Evolutionary conservation across 2,329 filamentous ascomycete species (phyloP).

Genomic region (Sporothrix brunneoviolacea): DNA sequence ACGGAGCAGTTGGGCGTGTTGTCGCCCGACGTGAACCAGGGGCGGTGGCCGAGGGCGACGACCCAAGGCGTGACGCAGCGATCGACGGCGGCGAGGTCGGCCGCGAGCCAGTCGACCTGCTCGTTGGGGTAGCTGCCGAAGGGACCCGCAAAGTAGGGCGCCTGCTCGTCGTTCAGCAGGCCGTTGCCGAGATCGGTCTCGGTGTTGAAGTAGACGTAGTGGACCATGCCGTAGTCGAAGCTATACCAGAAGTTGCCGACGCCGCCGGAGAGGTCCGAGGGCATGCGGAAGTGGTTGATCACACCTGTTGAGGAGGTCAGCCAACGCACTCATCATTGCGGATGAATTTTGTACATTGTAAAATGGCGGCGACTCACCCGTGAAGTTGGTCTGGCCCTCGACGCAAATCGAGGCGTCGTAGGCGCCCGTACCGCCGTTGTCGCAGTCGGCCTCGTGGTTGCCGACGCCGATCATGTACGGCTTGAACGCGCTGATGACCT

Average conservation of each 20-base stretch:
- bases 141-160: not conserved
- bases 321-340: no score
- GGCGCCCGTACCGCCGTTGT: slow-evolving; percentile 38
- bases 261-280: slow-evolving; percentile 12
- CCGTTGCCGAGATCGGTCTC: slow-evolving; percentile 18
- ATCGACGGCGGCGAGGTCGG: slow-evolving; percentile 38
- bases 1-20: slow-evolving; percentile 8
- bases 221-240: slow-evolving; percentile 19
- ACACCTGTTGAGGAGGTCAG: slow-evolving; percentile 5
- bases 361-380: no score
- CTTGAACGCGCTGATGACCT: slow-evolving; percentile 33
- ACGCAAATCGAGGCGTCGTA: slow-evolving; percentile 23
- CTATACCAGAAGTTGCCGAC: slow-evolving; percentile 19
- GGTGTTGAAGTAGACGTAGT: slow-evolving; percentile 15
- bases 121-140: slow-evolving; percentile 5
- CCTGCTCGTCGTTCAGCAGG: slow-evolving; percentile 11
- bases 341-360: no score
- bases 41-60: slow-evolving; percentile 41
- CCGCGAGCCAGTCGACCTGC: slow-evolving; percentile 31
- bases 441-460: slow-evolving; percentile 43
- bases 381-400: slow-evolving; percentile 19
- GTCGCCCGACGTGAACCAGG: slow-evolving; percentile 34
- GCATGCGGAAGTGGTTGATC: slow-evolving; percentile 20
- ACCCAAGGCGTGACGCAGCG: slow-evolving; percentile 43
- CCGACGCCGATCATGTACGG: slow-evolving; percentile 41